These are phyloP conservation scores for Neurospora intermedia DNA, from an alignment of 495 filamentous ascomycete genomes.

Conservation along the genomic window DNA sequence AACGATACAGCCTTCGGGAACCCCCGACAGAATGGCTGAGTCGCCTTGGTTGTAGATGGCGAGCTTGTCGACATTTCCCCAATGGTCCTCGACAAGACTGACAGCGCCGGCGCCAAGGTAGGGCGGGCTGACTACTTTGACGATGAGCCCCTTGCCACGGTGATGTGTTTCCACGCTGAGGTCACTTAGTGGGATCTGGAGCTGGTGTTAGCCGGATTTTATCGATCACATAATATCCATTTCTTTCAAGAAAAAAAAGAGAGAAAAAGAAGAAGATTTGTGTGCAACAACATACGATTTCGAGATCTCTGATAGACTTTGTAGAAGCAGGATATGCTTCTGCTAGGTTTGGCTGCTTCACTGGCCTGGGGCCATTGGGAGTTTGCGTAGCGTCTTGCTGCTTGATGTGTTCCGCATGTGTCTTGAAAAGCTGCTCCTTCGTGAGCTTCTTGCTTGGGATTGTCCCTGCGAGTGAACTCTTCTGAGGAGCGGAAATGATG, in stretches of 20 bases:
- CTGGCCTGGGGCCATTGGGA: conserved; percentile 17
- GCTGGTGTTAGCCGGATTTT: neutral
- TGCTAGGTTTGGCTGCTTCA: conserved; percentile 23
- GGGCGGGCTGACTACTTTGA: conserved; percentile 31
- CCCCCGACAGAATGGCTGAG: conserved; percentile 23
- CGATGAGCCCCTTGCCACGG: conserved; percentile 32
- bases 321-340: conserved; percentile 25
- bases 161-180: conserved; percentile 43
- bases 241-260: no score
- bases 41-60: conserved; percentile 36
- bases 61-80: conserved; percentile 32
- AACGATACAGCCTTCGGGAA: conserved; percentile 25
- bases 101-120: conserved; percentile 32
- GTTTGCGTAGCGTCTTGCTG: conserved; percentile 13
- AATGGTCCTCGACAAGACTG: conserved; percentile 41
- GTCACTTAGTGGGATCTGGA: conserved; percentile 20
- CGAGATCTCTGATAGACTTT: conserved; percentile 23
- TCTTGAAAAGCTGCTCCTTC: conserved; percentile 21
- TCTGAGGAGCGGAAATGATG: neutral
- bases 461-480: conserved; percentile 2
- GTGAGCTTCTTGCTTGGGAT: conserved; percentile 11
- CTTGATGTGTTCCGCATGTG: conserved; percentile 21
- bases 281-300: conserved; percentile 14
- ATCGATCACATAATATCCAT: neutral
- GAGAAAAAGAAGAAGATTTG: no score